These are phyloP conservation scores for Colletotrichum neosansevieriae DNA, from an alignment of 2,329 filamentous ascomycete species.

Conservation along the genomic window DNA sequence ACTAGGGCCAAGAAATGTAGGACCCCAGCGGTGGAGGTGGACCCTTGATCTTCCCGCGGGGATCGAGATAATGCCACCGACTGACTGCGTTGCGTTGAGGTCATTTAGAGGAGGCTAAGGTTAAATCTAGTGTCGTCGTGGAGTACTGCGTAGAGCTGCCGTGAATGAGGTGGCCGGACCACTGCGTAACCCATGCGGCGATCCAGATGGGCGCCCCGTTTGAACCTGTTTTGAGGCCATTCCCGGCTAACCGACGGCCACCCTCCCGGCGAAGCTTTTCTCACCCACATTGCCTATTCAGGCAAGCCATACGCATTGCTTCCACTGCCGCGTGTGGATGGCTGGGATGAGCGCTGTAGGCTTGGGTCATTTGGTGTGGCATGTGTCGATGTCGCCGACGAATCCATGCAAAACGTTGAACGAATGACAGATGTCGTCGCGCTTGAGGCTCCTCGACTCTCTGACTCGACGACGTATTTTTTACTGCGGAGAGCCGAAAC, in stretches of 20 bases:
- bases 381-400: conserved; percentile 5
- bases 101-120: conserved; percentile 4
- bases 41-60: conserved; percentile 6
- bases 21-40: neutral
- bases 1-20: neutral
- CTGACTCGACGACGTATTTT: conserved; percentile 21
- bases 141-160: conserved; percentile 8
- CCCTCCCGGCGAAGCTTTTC: conserved; percentile 30
- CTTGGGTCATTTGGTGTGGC: neutral
- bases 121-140: conserved; percentile 23
- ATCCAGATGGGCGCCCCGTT: conserved; percentile 24
- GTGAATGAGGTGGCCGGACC: neutral
- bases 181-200: conserved; percentile 28
- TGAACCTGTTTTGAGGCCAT: conserved; percentile 19
- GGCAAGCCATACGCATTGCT: conserved; percentile 9
- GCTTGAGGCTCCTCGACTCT: conserved; percentile 15
- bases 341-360: neutral
- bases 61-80: conserved; percentile 3
- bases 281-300: conserved; percentile 22
- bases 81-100: neutral
- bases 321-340: neutral
- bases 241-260: conserved; percentile 11
- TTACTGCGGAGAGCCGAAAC: conserved; percentile 1
- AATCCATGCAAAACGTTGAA: conserved; percentile 12
- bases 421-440: conserved; percentile 34